A percentile compares a stretch with the other conserved stretches of the same genome.
phyloP scores from a whole-genome alignment of 306 rosid species.

The Quercus aquifolioides region DNA sequence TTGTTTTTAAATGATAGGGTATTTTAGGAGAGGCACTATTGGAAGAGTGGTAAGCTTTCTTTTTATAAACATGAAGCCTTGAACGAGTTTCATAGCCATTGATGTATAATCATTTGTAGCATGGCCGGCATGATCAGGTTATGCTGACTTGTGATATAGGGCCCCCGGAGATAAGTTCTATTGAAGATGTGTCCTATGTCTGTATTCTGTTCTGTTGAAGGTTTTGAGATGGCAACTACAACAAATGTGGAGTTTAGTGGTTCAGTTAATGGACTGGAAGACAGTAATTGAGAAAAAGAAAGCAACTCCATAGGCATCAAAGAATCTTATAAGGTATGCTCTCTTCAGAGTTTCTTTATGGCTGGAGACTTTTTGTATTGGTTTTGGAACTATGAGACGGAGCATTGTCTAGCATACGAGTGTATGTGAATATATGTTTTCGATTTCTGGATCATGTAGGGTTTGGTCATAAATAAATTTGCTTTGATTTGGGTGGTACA shows the following conservation, averaged over 20 bases:
- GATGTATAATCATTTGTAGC: neutral
- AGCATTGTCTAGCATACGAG: slow-evolving; percentile 7
- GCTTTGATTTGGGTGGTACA: neutral
- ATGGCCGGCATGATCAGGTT: slow-evolving; percentile 6
- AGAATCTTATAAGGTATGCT: neutral
- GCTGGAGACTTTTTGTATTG: neutral
- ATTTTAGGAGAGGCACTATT: slow-evolving; percentile 1
- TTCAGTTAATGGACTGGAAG: neutral
- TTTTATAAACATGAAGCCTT: slow-evolving; percentile 5
- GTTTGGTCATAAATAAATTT: neutral
- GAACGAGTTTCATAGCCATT: neutral
- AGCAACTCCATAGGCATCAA: neutral
- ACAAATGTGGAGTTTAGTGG: neutral
- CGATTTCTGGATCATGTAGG: neutral
- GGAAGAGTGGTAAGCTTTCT: neutral
- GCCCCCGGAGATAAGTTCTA: neutral
- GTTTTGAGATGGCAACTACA: slow-evolving; percentile 1
- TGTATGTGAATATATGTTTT: neutral
- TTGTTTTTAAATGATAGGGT: neutral
- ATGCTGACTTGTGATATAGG: neutral
- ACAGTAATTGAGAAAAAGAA: neutral
- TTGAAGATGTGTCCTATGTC: neutral
- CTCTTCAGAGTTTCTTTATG: neutral
- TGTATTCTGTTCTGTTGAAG: neutral
- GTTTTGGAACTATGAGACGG: neutral